phyloP scores from a whole-genome alignment of 306 rosid genomes.

The Abrus pulchellus region DNA sequence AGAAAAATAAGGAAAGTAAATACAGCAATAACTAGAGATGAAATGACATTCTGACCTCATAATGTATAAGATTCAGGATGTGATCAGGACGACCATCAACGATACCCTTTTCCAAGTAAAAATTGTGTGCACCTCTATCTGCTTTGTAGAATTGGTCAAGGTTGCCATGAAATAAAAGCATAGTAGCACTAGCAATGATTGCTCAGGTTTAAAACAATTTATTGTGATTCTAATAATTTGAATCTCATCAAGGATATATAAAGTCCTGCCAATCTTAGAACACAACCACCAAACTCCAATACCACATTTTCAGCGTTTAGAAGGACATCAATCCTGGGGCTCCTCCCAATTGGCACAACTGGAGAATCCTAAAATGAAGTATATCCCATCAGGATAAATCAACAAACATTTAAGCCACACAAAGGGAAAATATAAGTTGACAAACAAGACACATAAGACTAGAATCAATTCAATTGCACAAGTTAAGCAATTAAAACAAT shows the following conservation, averaged over 20 bases:
- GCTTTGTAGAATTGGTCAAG: slow-evolving; percentile 82
- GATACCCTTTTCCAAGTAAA: slow-evolving; percentile 83
- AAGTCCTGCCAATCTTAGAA: slow-evolving; percentile 92
- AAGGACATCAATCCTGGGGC: slow-evolving; percentile 81
- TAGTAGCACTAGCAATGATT: slow-evolving; percentile 24
- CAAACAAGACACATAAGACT: slow-evolving; percentile 18
- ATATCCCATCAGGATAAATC: slow-evolving; percentile 39
- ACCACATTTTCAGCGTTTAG: slow-evolving; percentile 82
- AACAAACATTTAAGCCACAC: slow-evolving; percentile 1
- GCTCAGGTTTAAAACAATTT: neutral
- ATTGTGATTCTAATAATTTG: slow-evolving; percentile 34
- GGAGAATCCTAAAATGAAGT: slow-evolving; percentile 76
- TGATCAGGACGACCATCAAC: slow-evolving; percentile 88
- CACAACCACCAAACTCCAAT: slow-evolving; percentile 78
- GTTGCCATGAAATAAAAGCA: slow-evolving; percentile 45
- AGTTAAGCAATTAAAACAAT: slow-evolving; percentile 28
- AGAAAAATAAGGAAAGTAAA: neutral
- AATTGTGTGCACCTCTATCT: slow-evolving; percentile 93
- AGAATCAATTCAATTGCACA: slow-evolving; percentile 15
- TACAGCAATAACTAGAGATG: slow-evolving; percentile 34
- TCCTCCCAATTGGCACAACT: slow-evolving; percentile 81
- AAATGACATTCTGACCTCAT: slow-evolving; percentile 68
- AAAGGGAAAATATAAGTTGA: slow-evolving; percentile 24
- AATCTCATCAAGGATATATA: slow-evolving; percentile 82
- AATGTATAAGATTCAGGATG: slow-evolving; percentile 86